A percentile compares a stretch with the other conserved stretches of the same genome.
Conservation (phyloP, 129 eudicot species). For the Dittrichia graveolens region DNA sequence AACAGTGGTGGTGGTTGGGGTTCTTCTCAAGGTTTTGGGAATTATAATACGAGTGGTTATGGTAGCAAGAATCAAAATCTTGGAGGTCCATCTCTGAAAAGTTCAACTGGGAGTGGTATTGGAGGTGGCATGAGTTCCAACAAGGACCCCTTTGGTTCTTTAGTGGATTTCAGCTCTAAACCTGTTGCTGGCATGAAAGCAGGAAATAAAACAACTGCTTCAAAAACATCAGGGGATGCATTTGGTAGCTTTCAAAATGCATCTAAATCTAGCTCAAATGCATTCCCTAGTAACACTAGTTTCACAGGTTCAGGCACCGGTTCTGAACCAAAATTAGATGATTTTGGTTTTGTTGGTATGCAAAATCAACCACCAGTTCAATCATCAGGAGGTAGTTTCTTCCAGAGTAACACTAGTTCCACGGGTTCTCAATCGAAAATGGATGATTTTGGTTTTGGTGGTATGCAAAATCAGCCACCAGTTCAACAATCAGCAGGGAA, state of each 20-base stretch:
- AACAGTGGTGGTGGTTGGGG: constrained; percentile 42
- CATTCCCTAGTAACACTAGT: constrained; percentile 22
- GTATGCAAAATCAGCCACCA: constrained; percentile 45
- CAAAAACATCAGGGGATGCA: constrained; percentile 32
- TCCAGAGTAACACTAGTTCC: constrained; percentile 4
- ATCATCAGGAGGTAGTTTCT: constrained; percentile 36
- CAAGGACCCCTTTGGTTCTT: constrained; percentile 88
- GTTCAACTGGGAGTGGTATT: constrained; percentile 48
- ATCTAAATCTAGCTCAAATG: constrained; percentile 36
- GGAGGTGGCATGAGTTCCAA: constrained; percentile 57
- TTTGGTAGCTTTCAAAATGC: constrained; percentile 75
- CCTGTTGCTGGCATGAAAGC: constrained; percentile 51
- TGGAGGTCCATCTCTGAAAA: constrained; percentile 54
- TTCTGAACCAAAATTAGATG: constrained; percentile 31
- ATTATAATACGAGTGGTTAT: constrained; percentile 47
- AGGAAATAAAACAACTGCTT: constrained; percentile 37
- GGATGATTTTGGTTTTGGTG: constrained; percentile 60
- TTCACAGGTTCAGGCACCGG: constrained; percentile 14
- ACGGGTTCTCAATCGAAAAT: constrained; percentile 38
- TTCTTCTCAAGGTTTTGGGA: constrained; percentile 46
- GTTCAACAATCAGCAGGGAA: constrained; percentile 54
- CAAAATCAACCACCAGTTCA: constrained; percentile 40
- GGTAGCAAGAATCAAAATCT: constrained; percentile 44
- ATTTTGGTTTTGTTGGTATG: constrained; percentile 37
- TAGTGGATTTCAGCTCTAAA: constrained; percentile 72